Base-by-base conservation (phyloP, 1,284 basidiomycete genomes). In the Phellinidium pouzarii region DNA sequence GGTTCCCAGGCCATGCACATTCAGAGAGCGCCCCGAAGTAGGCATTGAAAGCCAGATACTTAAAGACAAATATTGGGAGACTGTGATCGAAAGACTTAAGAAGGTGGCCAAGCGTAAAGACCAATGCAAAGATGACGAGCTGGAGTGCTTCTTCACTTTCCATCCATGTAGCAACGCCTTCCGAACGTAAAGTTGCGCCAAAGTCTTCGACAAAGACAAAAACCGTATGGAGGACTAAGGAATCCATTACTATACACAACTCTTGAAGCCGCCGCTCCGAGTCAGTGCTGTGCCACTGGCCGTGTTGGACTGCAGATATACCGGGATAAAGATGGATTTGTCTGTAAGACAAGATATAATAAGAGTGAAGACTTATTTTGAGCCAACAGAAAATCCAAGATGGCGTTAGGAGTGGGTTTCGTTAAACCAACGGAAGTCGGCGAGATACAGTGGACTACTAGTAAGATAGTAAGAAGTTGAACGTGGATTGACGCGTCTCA, bases 331-430 rank as follows among this genome's bases (percentile, higher is more conserved):
- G 14, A 34, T 8, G 31, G 14, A 34, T 14, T 34, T 34, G n/a
- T 2, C 31, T 34, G 31, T 14, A 34, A 8, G 14, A 8, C 31
- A 14, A 8, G 6, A 14, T 14, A 31, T 3, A 7, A 34, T 11
- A 2, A 7, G 31, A 8, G 11, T 11, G 14, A 34, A 3, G 31
- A 11, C 3, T 34, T 34, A 14, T 14, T 8, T 8, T 11, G 31
- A 14, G 6, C 11, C 31, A 34, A 14, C 31, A 3, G 31, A 14
- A 34, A 71, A 68, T n/a, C n/a, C n/a, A n/a, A n/a, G n/a, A n/a
- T n/a, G n/a, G n/a, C n/a, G n/a, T n/a, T n/a, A n/a, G n/a, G n/a
- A n/a, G n/a, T n/a, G n/a, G n/a, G n/a, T n/a, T n/a, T n/a, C n/a
- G n/a, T n/a, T n/a, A n/a, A n/a, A n/a, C n/a, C n/a, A n/a, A n/a